A percentile compares a stretch with the other conserved stretches of the same genome.
These are phyloP conservation scores for Lasiodiplodia citricola DNA, from an alignment of 2,329 filamentous ascomycete species.

Conservation along the genomic window DNA sequence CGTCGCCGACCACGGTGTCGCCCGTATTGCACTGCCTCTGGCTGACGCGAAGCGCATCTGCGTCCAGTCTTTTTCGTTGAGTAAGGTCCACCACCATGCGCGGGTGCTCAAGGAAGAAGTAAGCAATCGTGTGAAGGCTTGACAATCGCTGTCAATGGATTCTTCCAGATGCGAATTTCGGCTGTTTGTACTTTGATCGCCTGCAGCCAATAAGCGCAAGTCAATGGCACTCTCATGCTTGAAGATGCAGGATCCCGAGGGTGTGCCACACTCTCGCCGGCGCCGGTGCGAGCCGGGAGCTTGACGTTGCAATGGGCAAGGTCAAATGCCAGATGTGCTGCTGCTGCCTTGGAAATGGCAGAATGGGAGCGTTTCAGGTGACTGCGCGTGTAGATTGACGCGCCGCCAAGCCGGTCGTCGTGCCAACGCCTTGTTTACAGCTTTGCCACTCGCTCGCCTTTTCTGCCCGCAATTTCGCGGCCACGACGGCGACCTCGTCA, in stretches of 20 bases:
- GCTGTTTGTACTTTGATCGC: no score
- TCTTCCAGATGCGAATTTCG: background rate
- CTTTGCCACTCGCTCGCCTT: background rate
- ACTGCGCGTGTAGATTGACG: background rate
- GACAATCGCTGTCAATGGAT: no score
- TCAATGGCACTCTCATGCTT: no score
- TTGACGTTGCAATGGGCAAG: no score
- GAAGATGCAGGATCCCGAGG: no score
- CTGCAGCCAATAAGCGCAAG: no score
- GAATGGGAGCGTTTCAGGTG: no score
- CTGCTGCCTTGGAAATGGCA: no score
- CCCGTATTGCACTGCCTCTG: no score
- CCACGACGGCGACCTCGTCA: slow-evolving; percentile 1
- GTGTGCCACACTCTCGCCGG: no score
- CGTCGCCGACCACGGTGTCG: background rate
- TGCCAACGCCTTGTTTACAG: slow-evolving; percentile 10
- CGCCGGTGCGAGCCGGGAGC: no score
- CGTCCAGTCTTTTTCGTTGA: background rate
- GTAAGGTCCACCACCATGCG: background rate
- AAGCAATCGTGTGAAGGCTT: background rate
- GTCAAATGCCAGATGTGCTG: no score
- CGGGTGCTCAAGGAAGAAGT: background rate
- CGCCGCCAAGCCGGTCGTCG: slow-evolving; percentile 1
- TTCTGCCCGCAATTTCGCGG: background rate
- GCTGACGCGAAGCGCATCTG: background rate